Base-by-base conservation (phyloP, 176 grass and related monocot genomes). In the Thalia dealbata region DNA sequence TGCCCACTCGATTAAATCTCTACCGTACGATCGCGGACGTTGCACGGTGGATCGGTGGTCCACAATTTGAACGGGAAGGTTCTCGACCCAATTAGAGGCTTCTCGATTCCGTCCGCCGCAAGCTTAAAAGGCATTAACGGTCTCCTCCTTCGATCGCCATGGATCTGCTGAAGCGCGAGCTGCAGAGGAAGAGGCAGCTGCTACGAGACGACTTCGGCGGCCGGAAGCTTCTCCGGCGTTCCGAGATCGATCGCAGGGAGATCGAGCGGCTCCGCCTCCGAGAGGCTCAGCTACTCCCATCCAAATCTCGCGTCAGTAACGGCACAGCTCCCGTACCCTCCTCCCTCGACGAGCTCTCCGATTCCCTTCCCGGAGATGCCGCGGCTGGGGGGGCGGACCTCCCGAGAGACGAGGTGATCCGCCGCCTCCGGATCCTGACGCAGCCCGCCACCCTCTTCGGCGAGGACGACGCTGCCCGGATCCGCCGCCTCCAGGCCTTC, bases 181-280 rank as follows among this genome's bases (percentile, higher is more conserved):
- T 96, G 29, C 84, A 84, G 82, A 83, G 80, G 82, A 96, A 96
- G 87, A 67, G 92, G 52, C 79, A 90, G 76, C 78, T 76, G 50
- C 80, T 88, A 18, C 51, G 75, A 71, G 80, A 75, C 27, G 89
- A 86, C 63, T 96, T 96, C 50, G 92, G 82, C 19, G 84, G 89
- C 44, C 85, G 85, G 73, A 92, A 84, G 82, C 82, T 96, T 69
- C 84, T 96, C 21, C 84, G 84, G 62, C 89, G 89, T 55, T 96
- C 89, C 72, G 92, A 96, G 78, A 91, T 96, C 73, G 87, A 96
- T 73, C 87, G 90, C 66, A 96, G 88, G 80, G 69, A 99, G 87
- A 80, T 99, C 74, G 87, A 99, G 76, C 87, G 88, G 52, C 90
- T 38, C 88, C 82, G 68, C 90, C n/a, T n/a, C n/a, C n/a, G n/a